Base-by-base conservation (phyloP, 768 basidiomycete genomes). In the Rhodocollybia butyracea region DNA sequence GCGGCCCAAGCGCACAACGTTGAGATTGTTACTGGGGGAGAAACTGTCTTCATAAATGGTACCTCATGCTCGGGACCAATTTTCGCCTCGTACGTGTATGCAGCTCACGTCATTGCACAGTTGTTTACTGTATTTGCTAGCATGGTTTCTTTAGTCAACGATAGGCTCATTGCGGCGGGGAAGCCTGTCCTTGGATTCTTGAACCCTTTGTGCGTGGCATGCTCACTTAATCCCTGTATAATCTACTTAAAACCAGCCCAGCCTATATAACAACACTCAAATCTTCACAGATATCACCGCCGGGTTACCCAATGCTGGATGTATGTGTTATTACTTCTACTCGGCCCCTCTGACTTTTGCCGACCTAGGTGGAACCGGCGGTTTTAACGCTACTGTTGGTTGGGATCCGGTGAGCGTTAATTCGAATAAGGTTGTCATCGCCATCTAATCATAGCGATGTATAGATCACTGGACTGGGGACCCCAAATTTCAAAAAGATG, bases 1-100 rank as follows among this genome's bases (percentile, higher is more conserved):
- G 38, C 51, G 56, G 43, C 59, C 46, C 55, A 55, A 29, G 43
- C 47, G 36, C 54, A 57, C 31, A 57, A 57, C 27, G 21, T 57
- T n/a, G 48, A 53, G 30, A 53, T 58, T 21, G n/a, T 60, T 19
- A 27, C 27, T 17, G 42, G 31, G n/a, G 54, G 52, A 15, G 30
- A 42, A 6, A 34, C 46, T 11, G 47, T 34, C 17, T 31, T 22
- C 3, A 62, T 73, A 22, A 64, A 52, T 1, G 82, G 81, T 27
- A 82, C 82, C 6, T 78, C 76, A 15, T 71, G 73, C 5, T 38
- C 77, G 0, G 47, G 74, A 15, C 81, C 80, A 1, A n/a, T n/a
- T n/a, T n/a, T n/a, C n/a, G n/a, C n/a, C n/a, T n/a, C n/a, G n/a
- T n/a, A n/a, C n/a, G n/a, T n/a, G n/a, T n/a, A n/a, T n/a, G n/a